Conservation (phyloP, 257 asterid genomes). For the Nicotiana otophora region DNA sequence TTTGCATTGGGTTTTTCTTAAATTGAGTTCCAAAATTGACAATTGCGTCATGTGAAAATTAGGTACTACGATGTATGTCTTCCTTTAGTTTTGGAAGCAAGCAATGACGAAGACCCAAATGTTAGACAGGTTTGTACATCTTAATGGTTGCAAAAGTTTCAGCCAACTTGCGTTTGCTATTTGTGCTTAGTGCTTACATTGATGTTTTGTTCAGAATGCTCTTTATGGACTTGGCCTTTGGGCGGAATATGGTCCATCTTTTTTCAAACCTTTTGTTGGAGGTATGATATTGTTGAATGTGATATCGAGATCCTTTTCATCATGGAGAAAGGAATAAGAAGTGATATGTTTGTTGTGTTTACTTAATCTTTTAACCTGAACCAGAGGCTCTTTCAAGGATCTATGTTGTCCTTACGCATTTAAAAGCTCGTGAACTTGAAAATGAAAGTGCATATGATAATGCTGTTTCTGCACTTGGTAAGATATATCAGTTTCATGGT, state of each 20-base stretch:
- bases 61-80: constrained; percentile 63
- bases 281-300: constrained; percentile 28
- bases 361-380: not conserved
- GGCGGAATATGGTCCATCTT: constrained; percentile 81
- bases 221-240: constrained; percentile 93
- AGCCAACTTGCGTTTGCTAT: too few relatives aligned
- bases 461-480: constrained; percentile 90
- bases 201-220: constrained; percentile 59
- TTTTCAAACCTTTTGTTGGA: constrained; percentile 81
- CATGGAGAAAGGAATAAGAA: not conserved
- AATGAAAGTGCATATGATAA: constrained; percentile 86
- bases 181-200: not conserved
- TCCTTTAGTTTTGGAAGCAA: constrained; percentile 57
- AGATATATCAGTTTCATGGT: constrained; percentile 85
- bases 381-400: constrained; percentile 94
- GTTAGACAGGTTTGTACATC: constrained; percentile 69
- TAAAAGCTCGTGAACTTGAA: constrained; percentile 54
- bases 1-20: not conserved
- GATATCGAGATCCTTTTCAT: not conserved
- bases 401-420: constrained; percentile 65
- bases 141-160: too few relatives aligned
- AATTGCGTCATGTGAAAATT: not conserved
- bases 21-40: not conserved
- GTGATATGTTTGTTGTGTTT: not conserved
- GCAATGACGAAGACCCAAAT: constrained; percentile 79